Conservation (phyloP, 768 basidiomycete genomes). For the Boletus coccyginus region DNA sequence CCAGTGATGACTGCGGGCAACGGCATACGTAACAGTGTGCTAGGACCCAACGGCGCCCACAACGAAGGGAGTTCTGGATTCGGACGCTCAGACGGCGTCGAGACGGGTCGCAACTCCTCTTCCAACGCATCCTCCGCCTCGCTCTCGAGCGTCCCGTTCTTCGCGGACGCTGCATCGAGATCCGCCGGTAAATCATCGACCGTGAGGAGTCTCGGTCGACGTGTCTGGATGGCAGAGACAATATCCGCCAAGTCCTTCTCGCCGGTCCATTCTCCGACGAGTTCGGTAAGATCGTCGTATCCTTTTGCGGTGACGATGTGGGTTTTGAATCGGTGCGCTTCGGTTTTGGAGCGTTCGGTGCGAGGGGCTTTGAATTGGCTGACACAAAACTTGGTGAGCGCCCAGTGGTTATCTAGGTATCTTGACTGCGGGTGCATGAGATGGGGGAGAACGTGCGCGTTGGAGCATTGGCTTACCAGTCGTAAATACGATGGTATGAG, state of each 20-base stretch:
- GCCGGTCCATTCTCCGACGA: constrained; percentile 57
- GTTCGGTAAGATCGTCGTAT: constrained; percentile 50
- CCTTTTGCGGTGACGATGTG: constrained; percentile 58
- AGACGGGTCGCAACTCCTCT: constrained; percentile 32
- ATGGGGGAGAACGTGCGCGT: background rate
- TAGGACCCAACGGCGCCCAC: constrained; percentile 42
- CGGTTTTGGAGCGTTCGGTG: constrained; percentile 52
- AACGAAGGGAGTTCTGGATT: constrained; percentile 58
- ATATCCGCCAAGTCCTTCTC: constrained; percentile 60
- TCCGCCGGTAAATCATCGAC: constrained; percentile 4
- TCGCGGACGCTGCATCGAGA: background rate
- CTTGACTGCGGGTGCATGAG: constrained; percentile 46
- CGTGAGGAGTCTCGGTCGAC: constrained; percentile 22
- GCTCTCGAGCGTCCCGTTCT: background rate
- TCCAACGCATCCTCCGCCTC: background rate
- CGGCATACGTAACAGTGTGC: constrained; percentile 34
- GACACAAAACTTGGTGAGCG: constrained; percentile 85
- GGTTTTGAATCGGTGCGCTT: constrained; percentile 55
- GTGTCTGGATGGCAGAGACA: constrained; percentile 41
- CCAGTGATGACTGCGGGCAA: constrained; percentile 41
- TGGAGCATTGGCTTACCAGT: constrained; percentile 44
- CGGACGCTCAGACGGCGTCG: constrained; percentile 50
- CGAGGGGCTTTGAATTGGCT: constrained; percentile 75
- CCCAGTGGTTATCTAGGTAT: constrained; percentile 78
- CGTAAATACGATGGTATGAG: constrained; percentile 74